These are phyloP conservation scores for Penicillium sp. DNA, from an alignment of 2,329 filamentous ascomycete species.

Conservation along the genomic window DNA sequence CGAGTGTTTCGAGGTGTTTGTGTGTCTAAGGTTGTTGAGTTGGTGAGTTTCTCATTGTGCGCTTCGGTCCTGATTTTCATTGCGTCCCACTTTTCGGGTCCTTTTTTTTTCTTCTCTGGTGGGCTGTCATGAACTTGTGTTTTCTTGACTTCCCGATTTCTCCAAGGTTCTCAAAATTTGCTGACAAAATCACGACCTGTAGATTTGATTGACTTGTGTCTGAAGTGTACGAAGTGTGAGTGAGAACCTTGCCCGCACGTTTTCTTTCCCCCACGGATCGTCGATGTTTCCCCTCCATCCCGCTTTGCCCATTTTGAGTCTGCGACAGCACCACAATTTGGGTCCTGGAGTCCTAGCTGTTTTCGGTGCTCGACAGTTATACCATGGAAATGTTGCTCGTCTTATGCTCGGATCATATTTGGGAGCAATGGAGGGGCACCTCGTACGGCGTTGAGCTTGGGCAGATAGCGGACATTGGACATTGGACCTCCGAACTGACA, in stretches of 20 bases:
- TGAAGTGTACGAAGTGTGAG: slow-evolving; percentile 29
- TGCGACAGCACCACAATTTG: neutral
- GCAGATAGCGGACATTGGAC: neutral
- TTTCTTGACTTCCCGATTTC: slow-evolving; percentile 5
- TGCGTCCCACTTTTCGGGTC: slow-evolving; percentile 12
- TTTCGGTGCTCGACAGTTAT: neutral
- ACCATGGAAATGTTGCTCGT: neutral
- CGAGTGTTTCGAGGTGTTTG: slow-evolving; percentile 1
- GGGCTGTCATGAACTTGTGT: slow-evolving; percentile 22
- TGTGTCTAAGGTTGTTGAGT: slow-evolving; percentile 1
- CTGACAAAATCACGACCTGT: slow-evolving; percentile 14
- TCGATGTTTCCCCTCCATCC: slow-evolving; percentile 9
- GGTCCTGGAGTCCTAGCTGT: too few species aligned
- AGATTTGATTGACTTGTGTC: slow-evolving; percentile 20
- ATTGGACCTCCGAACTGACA: slow-evolving; percentile 13
- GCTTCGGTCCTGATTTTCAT: slow-evolving; percentile 4
- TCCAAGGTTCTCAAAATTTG: slow-evolving; percentile 28
- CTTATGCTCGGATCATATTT: neutral
- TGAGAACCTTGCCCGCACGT: slow-evolving; percentile 10
- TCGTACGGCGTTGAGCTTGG: neutral
- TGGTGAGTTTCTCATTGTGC: slow-evolving; percentile 9
- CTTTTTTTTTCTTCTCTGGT: slow-evolving; percentile 24
- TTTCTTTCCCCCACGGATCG: slow-evolving; percentile 6
- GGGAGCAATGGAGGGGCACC: neutral
- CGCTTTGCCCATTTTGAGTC: neutral